Base-by-base conservation (phyloP, 1,139 yeast species). In the Debaryomyces psychrophilus region DNA sequence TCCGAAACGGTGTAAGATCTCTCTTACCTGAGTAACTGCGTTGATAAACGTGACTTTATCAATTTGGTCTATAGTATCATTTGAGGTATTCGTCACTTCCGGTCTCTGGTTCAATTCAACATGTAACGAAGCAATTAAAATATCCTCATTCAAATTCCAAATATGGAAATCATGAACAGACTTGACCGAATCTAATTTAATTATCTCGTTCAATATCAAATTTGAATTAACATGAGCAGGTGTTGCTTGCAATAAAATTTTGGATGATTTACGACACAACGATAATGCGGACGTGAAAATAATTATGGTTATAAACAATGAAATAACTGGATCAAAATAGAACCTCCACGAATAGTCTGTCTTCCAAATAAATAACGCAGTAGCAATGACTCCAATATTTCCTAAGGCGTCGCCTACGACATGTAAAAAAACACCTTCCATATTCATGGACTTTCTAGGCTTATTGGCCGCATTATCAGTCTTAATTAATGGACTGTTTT, bases 401-500 rank as follows among this genome's bases (percentile, higher is more conserved):
- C 99, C 99, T 50, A 93, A 73, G 1, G 98, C 98, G 65, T 93
- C 99, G 37, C 99, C 99, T 57, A 93, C 56, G 5, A 93, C 99
- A 63, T 93, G 99, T 58, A 93, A 74, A 61, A 89, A 93, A 4
- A 93, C 98, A 51, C 99, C 98, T 59, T 90, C 95, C 98, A 93
- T 93, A 68, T 93, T 93, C 73, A 93, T 74, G 11, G 96, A 88
- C 63, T 79, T 82, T 29, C 65, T 60, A 34, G 33, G 23, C 53
- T 53, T 29, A 52, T 53, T 31, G 35, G 60, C 58, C 12, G 52
- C 48, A 41, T 59, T 59, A 5, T 46, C 53, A 36, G 50, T 49
- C 44, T 45, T 54, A 44, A 72, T 54, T 51, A 75, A 63, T 9
- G 73, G 68, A 3, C 72, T 61, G 35, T 57, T 52, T 50, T 74